A percentile compares a stretch with the other conserved stretches of the same genome.
These are phyloP conservation scores for Pseudogymnoascus sp. DNA, from an alignment of 2,329 filamentous ascomycete species.

Conservation along the genomic window DNA sequence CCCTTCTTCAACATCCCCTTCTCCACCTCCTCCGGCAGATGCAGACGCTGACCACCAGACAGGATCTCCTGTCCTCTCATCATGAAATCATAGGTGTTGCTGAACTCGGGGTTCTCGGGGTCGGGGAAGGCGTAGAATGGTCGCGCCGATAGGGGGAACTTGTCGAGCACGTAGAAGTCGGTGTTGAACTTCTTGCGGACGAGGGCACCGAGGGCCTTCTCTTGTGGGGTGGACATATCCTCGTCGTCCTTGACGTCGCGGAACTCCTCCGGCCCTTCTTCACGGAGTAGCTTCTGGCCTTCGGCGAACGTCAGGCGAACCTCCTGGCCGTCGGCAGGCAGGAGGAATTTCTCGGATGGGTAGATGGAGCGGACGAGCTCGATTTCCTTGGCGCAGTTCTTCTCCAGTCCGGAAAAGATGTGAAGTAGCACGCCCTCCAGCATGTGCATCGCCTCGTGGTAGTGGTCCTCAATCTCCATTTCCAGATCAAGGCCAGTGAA, in stretches of 20 bases:
- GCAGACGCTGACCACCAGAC: conserved; percentile 85
- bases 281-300: conserved; percentile 67
- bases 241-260: conserved; percentile 65
- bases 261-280: conserved; percentile 61
- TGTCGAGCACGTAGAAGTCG: conserved; percentile 95
- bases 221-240: conserved; percentile 72
- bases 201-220: conserved; percentile 81
- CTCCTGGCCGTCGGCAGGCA: conserved; percentile 66
- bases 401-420: conserved; percentile 68
- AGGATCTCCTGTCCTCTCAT: conserved; percentile 89
- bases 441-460: conserved; percentile 65
- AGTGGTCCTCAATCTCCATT: conserved; percentile 77
- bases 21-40: conserved; percentile 68
- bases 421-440: conserved; percentile 67
- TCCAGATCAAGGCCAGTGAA: conserved; percentile 85
- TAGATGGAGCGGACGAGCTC: conserved; percentile 66
- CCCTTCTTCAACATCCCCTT: conserved; percentile 71
- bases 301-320: conserved; percentile 71
- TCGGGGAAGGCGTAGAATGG: conserved; percentile 90
- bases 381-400: conserved; percentile 59
- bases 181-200: conserved; percentile 84
- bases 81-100: conserved; percentile 73
- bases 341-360: conserved; percentile 68
- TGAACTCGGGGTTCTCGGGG: conserved; percentile 56
- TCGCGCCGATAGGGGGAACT: conserved; percentile 82